Evolutionary conservation across 305 asterid genomes (phyloP).

Genomic region (Fraxinus greggii): DNA sequence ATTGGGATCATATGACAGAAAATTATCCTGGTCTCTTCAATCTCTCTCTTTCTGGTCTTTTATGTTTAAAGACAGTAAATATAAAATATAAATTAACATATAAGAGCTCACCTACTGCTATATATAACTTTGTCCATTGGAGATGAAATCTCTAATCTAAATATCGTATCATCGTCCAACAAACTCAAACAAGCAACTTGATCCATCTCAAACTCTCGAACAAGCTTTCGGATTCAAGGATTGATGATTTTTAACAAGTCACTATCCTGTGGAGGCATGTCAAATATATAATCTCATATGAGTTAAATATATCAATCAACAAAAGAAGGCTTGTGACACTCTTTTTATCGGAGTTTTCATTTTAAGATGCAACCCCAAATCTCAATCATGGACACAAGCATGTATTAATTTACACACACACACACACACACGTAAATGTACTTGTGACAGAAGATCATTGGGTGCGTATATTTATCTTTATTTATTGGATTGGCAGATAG

Average conservation of each 20-base stretch:
- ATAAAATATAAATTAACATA: background rate
- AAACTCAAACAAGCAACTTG: background rate
- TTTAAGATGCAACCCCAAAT: too few relatives aligned
- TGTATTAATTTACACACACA: background rate
- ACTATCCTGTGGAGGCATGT: too few relatives aligned
- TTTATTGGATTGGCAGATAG: background rate
- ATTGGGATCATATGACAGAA: constrained; percentile 20
- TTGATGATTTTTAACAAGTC: background rate
- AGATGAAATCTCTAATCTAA: too few relatives aligned
- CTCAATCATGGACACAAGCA: background rate
- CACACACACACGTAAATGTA: too few relatives aligned
- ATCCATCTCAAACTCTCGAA: background rate
- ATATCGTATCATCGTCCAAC: too few relatives aligned
- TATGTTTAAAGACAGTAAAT: background rate
- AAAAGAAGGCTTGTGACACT: background rate
- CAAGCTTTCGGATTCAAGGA: background rate
- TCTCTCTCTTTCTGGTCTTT: background rate
- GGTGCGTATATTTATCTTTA: too few relatives aligned
- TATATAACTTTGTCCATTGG: background rate
- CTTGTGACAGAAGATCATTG: background rate
- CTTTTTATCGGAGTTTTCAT: too few relatives aligned
- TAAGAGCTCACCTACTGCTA: background rate
- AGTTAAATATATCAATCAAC: background rate
- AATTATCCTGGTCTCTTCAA: constrained; percentile 14
- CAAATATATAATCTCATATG: too few relatives aligned